Conservation (phyloP, 2,329 filamentous ascomycete species). For the Colletotrichum sansevieriae region DNA sequence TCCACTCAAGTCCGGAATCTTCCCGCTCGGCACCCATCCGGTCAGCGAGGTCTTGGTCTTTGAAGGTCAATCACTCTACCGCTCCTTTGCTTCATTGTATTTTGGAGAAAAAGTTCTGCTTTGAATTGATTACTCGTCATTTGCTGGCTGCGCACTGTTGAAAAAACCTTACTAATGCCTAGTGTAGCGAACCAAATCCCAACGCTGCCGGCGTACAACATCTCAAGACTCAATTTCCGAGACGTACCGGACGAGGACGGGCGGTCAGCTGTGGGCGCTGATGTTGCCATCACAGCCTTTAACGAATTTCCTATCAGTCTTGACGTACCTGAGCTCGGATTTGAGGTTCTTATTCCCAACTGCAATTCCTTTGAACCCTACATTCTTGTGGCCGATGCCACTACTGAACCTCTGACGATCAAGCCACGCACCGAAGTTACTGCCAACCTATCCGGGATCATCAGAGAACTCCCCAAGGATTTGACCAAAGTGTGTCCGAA, state of each 20-base stretch:
- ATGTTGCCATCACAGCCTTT: conserved; percentile 78
- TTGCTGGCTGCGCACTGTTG: conserved; percentile 31
- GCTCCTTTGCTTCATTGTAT: conserved; percentile 71
- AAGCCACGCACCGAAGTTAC: conserved; percentile 76
- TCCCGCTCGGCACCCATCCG: conserved; percentile 82
- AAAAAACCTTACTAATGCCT: conserved; percentile 43
- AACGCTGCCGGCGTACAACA: conserved; percentile 82
- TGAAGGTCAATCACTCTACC: conserved; percentile 83
- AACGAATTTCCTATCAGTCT: conserved; percentile 86
- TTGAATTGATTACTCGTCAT: conserved; percentile 42
- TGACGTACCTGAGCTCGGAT: conserved; percentile 82
- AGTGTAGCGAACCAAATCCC: conserved; percentile 77
- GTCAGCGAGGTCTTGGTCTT: conserved; percentile 82
- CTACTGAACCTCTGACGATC: conserved; percentile 76
- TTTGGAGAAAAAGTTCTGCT: conserved; percentile 68
- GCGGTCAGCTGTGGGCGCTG: conserved; percentile 80
- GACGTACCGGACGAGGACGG: conserved; percentile 70
- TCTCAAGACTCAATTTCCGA: conserved; percentile 83
- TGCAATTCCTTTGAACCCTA: conserved; percentile 79
- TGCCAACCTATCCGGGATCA: conserved; percentile 77
- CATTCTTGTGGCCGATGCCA: conserved; percentile 83
- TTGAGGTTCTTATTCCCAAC: conserved; percentile 87
- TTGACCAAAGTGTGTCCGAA: conserved; percentile 82
- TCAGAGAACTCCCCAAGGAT: conserved; percentile 79
- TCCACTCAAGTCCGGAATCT: conserved; percentile 80